These are phyloP conservation scores for Aspergillus carbonarius DNA, from an alignment of 2,329 filamentous ascomycete genomes.

Conservation along the genomic window DNA sequence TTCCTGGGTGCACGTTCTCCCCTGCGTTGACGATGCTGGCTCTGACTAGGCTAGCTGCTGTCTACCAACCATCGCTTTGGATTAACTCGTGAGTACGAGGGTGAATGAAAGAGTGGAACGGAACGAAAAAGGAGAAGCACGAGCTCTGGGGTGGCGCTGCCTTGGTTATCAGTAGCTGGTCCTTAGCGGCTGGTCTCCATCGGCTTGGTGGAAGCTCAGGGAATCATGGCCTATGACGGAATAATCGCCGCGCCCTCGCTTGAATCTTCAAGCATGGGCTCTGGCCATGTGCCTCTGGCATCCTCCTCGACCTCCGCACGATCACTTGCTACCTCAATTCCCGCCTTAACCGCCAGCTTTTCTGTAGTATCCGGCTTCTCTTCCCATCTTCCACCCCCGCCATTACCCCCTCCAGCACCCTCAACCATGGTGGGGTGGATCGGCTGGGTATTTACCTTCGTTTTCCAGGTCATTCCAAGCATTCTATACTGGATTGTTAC, in stretches of 20 bases:
- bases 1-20: conserved; percentile 16
- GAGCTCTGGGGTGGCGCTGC: background rate
- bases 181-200: conserved; percentile 15
- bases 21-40: conserved; percentile 14
- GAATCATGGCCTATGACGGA: conserved; percentile 18
- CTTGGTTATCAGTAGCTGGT: background rate
- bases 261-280: conserved; percentile 9
- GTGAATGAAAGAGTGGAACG: background rate
- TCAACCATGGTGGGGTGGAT: conserved; percentile 46
- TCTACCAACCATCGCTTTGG: background rate
- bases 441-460: conserved; percentile 50
- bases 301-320: conserved; percentile 20
- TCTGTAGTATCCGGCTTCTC: conserved; percentile 19
- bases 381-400: conserved; percentile 26
- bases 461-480: conserved; percentile 56
- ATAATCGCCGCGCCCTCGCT: conserved; percentile 7
- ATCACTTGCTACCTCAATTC: conserved; percentile 10
- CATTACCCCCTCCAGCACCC: conserved; percentile 30
- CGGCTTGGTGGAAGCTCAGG: conserved; percentile 9
- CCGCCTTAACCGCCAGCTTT: conserved; percentile 24
- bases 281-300: conserved; percentile 15
- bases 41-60: background rate
- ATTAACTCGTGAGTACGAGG: background rate
- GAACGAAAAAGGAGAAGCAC: background rate
- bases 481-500: conserved; percentile 76